phyloP scores from a whole-genome alignment of 768 basidiomycete genomes.

The Tricholoma hemisulphureum region DNA sequence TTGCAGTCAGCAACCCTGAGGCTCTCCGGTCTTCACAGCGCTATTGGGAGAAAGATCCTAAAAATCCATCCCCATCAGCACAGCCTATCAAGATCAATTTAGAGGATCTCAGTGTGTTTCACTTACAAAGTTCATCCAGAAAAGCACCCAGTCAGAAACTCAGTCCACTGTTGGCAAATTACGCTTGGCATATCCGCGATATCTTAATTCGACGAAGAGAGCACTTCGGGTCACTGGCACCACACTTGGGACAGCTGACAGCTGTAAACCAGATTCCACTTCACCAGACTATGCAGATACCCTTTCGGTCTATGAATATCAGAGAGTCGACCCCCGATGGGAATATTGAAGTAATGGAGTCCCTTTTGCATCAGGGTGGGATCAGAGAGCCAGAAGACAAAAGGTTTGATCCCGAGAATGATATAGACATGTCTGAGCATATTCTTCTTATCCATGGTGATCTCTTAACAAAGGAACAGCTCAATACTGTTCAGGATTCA shows the following conservation, averaged over 20 bases:
- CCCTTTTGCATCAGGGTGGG: constrained; percentile 3
- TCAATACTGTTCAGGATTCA: constrained; percentile 7
- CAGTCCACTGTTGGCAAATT: constrained; percentile 11
- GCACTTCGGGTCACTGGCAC: constrained; percentile 15
- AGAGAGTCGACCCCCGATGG: constrained; percentile 19
- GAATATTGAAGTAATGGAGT: constrained; percentile 15
- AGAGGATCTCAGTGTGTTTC: constrained; percentile 5
- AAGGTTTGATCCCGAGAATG: not conserved
- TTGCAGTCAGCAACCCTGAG: constrained; percentile 8
- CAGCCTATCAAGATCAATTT: not conserved
- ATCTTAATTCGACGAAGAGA: constrained; percentile 10
- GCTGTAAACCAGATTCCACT: constrained; percentile 16
- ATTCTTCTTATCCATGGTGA: constrained; percentile 22
- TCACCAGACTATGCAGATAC: constrained; percentile 10
- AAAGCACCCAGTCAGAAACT: constrained; percentile 11
- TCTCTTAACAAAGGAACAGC: constrained; percentile 17
- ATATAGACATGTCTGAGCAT: constrained; percentile 7
- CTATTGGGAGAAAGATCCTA: constrained; percentile 27
- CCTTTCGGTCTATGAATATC: constrained; percentile 16
- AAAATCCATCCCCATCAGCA: constrained; percentile 19
- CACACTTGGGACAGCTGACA: constrained; percentile 7
- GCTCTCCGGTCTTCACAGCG: constrained; percentile 27
- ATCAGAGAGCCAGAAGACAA: constrained; percentile 11
- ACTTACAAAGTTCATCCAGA: constrained; percentile 2
- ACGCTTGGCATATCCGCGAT: constrained; percentile 6